These are phyloP conservation scores for Leucaena leucocephala DNA, from an alignment of 306 rosid species.

Conservation along the genomic window DNA sequence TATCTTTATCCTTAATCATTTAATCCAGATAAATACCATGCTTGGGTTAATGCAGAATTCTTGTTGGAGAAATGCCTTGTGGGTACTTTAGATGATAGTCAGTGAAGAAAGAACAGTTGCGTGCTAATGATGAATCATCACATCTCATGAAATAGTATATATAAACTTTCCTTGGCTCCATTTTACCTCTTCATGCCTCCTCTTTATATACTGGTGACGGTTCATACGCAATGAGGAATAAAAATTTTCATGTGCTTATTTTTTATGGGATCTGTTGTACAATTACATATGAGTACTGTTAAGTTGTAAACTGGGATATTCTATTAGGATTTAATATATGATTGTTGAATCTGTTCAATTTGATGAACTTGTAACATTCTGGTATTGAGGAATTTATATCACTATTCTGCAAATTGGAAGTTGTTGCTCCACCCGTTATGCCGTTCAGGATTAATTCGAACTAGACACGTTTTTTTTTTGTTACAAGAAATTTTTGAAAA, in stretches of 20 bases:
- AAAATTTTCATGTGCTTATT: conserved; percentile 11
- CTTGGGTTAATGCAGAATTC: conserved; percentile 92
- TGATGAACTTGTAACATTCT: not conserved
- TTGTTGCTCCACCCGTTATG: not conserved
- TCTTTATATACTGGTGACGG: conserved; percentile 26
- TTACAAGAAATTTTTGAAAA: too few relatives aligned
- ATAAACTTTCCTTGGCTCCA: conserved; percentile 2
- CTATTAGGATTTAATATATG: conserved; percentile 15
- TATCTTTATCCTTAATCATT: conserved; percentile 46
- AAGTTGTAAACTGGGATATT: conserved; percentile 26
- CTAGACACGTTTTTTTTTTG: too few relatives aligned
- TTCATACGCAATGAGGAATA: conserved; percentile 31
- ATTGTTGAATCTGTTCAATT: conserved; percentile 34
- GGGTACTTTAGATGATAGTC: conserved; percentile 67
- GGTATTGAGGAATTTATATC: not conserved
- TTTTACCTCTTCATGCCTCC: conserved; percentile 28
- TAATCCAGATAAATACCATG: conserved; percentile 84
- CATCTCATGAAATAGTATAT: conserved; percentile 4
- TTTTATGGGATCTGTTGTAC: conserved; percentile 23
- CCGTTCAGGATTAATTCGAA: not conserved
- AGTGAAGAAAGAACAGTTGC: conserved; percentile 34
- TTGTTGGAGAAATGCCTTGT: conserved; percentile 86
- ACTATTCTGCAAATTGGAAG: not conserved
- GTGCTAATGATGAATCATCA: conserved; percentile 28
- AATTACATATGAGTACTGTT: conserved; percentile 22